Evolutionary conservation across 108 stramenopile genomes (phyloP), one percentile per base, ranked within the genome.

Genomic region (Skeletonema menzelii): DNA sequence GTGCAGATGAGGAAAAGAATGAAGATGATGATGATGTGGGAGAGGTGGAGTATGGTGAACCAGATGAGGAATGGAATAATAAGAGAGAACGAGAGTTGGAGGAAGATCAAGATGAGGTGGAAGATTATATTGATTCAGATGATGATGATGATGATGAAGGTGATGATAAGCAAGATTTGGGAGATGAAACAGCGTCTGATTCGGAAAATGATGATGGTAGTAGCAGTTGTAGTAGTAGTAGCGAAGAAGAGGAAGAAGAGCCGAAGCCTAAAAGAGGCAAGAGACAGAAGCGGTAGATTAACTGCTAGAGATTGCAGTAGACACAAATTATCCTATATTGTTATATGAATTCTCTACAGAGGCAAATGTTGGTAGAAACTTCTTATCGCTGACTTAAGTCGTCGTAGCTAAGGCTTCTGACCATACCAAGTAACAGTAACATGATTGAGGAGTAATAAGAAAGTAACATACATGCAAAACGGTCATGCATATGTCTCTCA

Each of bases 41-140:
- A 31, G 87, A 87, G 27, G 87, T 89, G 65, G 76, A 84, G 11
- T 89, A 87, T 34, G 73, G 77, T 17, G 85, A 86, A 27, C 20
- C 24, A 11, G 72, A 67, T 30, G 47, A 56, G 20, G 72, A 66
- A 24, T 32, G 27, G 28, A 59, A 76, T 37, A 69, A 82, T 46
- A 57, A 19, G 38, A 38, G 44, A 57, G 26, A 63, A 62, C 35
- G 53, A 66, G 60, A 77, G 57, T 38, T 64, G 61, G 77, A 77
- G 49, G 77, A 30, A 1, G 70, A 76, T 34, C 46, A 47, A 6
- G 82, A 76, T 58, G 72, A 65, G 12, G 72, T 77, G 40, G 59
- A 74, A 37, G 67, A 77, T 56, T 72, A 70, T 44, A 73, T 79
- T 55, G 75, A 79, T 47, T 77, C 72, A 22, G 75, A 71, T 40